These are phyloP conservation scores for Cladosporium oxysporum DNA, from an alignment of 2,329 filamentous ascomycete genomes.

Conservation along the genomic window DNA sequence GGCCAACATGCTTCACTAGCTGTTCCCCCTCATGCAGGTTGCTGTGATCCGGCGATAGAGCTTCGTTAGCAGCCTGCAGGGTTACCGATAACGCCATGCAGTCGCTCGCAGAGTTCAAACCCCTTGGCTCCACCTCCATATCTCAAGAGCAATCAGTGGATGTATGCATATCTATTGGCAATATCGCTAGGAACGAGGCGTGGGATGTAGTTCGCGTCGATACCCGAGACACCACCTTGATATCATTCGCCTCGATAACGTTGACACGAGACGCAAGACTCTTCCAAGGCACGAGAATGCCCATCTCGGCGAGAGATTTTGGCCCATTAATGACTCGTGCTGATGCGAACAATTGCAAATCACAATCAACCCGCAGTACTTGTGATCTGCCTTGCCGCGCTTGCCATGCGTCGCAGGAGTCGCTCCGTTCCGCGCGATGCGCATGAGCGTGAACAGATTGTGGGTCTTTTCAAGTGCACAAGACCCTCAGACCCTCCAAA, in stretches of 20 bases:
- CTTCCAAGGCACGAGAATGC: not conserved
- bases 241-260: not conserved
- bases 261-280: not conserved
- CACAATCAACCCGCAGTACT: not conserved
- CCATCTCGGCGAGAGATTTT: not conserved
- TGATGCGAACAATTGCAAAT: not conserved
- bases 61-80: not conserved
- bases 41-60: not conserved
- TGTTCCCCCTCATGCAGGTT: not conserved
- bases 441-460: not conserved
- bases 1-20: not conserved
- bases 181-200: not conserved
- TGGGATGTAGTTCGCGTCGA: not conserved
- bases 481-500: not conserved
- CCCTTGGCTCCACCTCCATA: not conserved
- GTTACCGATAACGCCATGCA: not conserved
- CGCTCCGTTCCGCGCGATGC: slow-evolving; percentile 12
- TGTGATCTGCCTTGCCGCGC: slow-evolving; percentile 11
- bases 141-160: not conserved
- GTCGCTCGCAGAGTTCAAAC: not conserved
- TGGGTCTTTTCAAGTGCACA: not conserved
- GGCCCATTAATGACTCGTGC: not conserved
- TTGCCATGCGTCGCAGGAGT: slow-evolving; percentile 11
- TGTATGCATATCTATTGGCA: not conserved
- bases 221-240: not conserved